Conservation (phyloP, 148 eudicot species). For the Oxyria digyna region DNA sequence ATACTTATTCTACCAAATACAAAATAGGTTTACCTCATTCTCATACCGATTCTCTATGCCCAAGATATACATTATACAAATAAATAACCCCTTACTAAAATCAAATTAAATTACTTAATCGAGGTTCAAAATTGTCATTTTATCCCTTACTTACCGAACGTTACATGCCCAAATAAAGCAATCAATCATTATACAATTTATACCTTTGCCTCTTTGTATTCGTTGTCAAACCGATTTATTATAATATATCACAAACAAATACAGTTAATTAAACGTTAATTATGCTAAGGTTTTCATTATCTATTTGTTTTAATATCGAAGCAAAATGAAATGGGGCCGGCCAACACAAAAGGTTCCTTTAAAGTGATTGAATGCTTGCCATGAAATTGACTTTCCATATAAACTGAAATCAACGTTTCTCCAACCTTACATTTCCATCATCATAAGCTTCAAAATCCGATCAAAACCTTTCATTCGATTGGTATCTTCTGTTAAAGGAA, state of each 20-base stretch:
- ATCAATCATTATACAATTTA: neutral
- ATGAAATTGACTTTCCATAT: conserved; percentile 24
- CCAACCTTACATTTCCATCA: neutral
- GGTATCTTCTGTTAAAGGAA: neutral
- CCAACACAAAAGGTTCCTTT: conserved; percentile 3
- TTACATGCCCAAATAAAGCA: conserved; percentile 2
- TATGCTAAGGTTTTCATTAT: neutral
- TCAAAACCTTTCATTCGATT: no score
- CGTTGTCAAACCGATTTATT: conserved; percentile 1
- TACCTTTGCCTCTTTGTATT: conserved; percentile 1
- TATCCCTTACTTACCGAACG: neutral
- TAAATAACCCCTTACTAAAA: no score
- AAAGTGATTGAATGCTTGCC: conserved; percentile 15
- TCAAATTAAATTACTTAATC: neutral
- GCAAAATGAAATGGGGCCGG: neutral
- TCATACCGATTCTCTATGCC: no score
- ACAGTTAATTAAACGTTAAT: neutral
- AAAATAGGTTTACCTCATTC: no score
- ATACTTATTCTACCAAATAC: no score
- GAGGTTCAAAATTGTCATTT: conserved; percentile 16
- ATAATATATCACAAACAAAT: neutral
- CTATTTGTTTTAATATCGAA: neutral
- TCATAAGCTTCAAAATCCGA: neutral
- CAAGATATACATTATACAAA: no score
- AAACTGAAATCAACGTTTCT: neutral